Evolutionary conservation across 2,329 filamentous ascomycete species (phyloP), one percentile per base, ranked within the genome.

Genomic region (Aspergillus flavus): DNA sequence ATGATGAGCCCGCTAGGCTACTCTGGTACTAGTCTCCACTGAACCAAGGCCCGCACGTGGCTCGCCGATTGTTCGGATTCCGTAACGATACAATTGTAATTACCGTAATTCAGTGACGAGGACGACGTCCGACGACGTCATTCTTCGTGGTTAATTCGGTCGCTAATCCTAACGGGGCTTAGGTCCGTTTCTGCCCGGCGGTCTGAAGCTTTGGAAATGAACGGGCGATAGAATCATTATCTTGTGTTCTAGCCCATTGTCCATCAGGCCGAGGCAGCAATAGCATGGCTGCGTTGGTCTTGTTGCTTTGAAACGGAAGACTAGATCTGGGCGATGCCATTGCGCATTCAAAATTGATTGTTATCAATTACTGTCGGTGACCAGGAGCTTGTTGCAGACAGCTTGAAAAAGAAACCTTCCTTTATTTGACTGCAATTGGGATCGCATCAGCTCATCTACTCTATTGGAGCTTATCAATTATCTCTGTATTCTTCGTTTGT

Each of bases 21-120:
- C 11, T 54, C 59, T 32, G 48, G 62, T 32, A 3, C 56, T 61
- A 61, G 48, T 50, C 61, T 61, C 65, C 61, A 65, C 64, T 50
- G 58, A 63, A 39, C 34, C 43, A 28, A 30, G 28, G 32, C 52
- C 54, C 34, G 64, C 68, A 71, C 69, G 69, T 71, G 68, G 69
- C 68, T 66, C 56, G 58, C 59, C 63, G 46, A 61, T 53, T 63
- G 43, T 30, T 45, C 19, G 57, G 48, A 43, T 46, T 32, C 46
- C 10, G 36, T 14, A 41, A 60, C 30, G 16, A 30, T 52, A 50
- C 45, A 2, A 3, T 14, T 21, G 28, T 58, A 53, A 30, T 53
- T 58, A 58, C 48, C 28, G 55, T 62, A 62, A 19, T 10, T 34
- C 19, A 4, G 45, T 53, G 54, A 61, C 59, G 34, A 16, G 16